These are phyloP conservation scores for Tolypocladium sp. DNA, from an alignment of 2,329 filamentous ascomycete species.

Conservation along the genomic window DNA sequence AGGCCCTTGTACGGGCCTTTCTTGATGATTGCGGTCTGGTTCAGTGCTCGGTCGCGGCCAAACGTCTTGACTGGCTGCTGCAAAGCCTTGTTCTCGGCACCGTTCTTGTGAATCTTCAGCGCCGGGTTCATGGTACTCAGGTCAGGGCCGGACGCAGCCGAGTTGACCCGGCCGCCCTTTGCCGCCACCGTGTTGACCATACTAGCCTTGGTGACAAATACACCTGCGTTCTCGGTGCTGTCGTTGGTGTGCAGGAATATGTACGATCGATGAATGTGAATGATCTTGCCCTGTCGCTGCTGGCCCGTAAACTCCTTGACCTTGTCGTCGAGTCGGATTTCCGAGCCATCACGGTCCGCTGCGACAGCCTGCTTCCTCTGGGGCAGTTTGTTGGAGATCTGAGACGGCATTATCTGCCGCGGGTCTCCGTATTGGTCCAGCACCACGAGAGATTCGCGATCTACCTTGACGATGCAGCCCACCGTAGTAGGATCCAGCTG, in stretches of 20 bases:
- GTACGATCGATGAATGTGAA: slow-evolving; percentile 89
- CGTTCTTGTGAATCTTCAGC: slow-evolving; percentile 59
- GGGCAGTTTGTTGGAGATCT: slow-evolving; percentile 82
- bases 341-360: slow-evolving; percentile 84
- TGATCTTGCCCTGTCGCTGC: slow-evolving; percentile 75
- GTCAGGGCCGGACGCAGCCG: slow-evolving; percentile 58
- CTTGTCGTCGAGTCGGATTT: slow-evolving; percentile 85
- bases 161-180: slow-evolving; percentile 73
- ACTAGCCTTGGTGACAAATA: slow-evolving; percentile 78
- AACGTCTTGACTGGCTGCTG: slow-evolving; percentile 68
- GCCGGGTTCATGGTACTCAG: slow-evolving; percentile 89
- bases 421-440: slow-evolving; percentile 84
- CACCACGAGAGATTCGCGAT: slow-evolving; percentile 82
- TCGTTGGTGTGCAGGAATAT: slow-evolving; percentile 83
- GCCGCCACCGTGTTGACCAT: slow-evolving; percentile 89
- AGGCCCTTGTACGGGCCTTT: slow-evolving; percentile 88
- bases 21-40: slow-evolving; percentile 82
- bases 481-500: slow-evolving; percentile 90
- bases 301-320: slow-evolving; percentile 87
- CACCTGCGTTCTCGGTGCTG: slow-evolving; percentile 75
- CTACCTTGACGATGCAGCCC: slow-evolving; percentile 88
- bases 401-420: slow-evolving; percentile 77
- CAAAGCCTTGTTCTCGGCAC: slow-evolving; percentile 33
- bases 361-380: slow-evolving; percentile 78
- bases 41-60: slow-evolving; percentile 73